Evolutionary conservation across 176 grass and related monocot species (phyloP), one percentile per base, ranked within the genome.

Genomic region (Avena insularis): DNA sequence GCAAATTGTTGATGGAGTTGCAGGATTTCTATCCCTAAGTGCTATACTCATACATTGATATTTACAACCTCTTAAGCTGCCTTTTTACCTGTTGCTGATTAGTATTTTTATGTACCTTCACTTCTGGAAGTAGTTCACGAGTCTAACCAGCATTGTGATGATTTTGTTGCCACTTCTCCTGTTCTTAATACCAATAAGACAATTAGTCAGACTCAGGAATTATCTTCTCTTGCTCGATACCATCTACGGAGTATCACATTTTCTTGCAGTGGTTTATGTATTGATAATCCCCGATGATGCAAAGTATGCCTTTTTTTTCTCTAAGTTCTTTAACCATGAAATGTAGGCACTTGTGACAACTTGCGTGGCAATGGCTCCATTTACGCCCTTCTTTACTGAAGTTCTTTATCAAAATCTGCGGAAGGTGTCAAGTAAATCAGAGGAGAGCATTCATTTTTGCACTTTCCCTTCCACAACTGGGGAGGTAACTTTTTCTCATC

Each of bases 311-410:
- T 68, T 61, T 91, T 79, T 53, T 79, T 79, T 85, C 21, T 78
- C 17, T 72, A 19, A 62, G 19, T 71, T 86, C 38, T 76, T 66
- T 58, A 17, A 75, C 83, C 55, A 87, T 82, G 86, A 84, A 79
- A 68, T 85, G 25, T 69, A 99, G 97, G 94, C 93, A 81, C 97
- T 99, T 89, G 86, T 96, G 71, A 96, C 97, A 55, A 93, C 94
- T 78, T 99, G 94, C 45, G 87, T 91, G 87, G 89, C 78, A 36
- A 99, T 99, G 97, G 94, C 97, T 61, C 97, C 97, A 81, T 99
- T 99, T 86, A 99, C 97, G 11, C 97, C 97, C 21, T 99, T 99
- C 90, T 99, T 99, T 80, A 99, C 94, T 19, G 97, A 99, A 88
- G 92, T 93, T 86, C 90, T 99, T 43, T 99, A 96, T 88, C 97